These are phyloP conservation scores for Kodamaea derodonti DNA, from an alignment of 1,139 yeast species.

Conservation along the genomic window DNA sequence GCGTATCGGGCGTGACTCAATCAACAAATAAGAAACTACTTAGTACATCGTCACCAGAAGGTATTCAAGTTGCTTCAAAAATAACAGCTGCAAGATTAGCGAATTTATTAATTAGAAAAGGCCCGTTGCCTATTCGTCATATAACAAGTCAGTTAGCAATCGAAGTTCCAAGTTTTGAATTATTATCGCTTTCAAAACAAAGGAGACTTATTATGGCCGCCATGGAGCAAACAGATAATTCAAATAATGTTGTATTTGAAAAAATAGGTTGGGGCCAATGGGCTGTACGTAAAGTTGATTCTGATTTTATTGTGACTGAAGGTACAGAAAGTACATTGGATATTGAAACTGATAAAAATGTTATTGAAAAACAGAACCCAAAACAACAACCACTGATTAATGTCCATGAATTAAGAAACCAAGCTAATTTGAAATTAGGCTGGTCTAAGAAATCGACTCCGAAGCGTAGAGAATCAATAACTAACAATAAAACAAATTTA, in stretches of 20 bases:
- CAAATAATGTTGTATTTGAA: slow-evolving; percentile 68
- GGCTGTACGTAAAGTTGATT: slow-evolving; percentile 67
- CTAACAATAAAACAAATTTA: slow-evolving; percentile 41
- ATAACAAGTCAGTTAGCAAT: slow-evolving; percentile 73
- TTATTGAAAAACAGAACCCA: slow-evolving; percentile 3
- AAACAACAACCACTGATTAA: slow-evolving; percentile 17
- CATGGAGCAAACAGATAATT: slow-evolving; percentile 61
- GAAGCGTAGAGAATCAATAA: slow-evolving; percentile 52
- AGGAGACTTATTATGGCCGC: slow-evolving; percentile 87
- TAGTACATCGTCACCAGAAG: slow-evolving; percentile 83
- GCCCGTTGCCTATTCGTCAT: slow-evolving; percentile 88
- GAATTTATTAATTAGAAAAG: slow-evolving; percentile 61
- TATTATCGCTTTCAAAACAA: slow-evolving; percentile 80
- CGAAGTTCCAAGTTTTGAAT: slow-evolving; percentile 78
- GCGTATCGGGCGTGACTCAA: neutral
- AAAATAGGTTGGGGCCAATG: slow-evolving; percentile 99
- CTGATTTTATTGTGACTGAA: slow-evolving; percentile 47
- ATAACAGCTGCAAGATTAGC: slow-evolving; percentile 82
- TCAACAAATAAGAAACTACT: slow-evolving; percentile 27
- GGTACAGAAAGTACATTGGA: slow-evolving; percentile 26
- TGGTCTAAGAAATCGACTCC: slow-evolving; percentile 38
- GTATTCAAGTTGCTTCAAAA: slow-evolving; percentile 81
- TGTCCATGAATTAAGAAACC: slow-evolving; percentile 35
- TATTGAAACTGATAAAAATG: slow-evolving; percentile 6
- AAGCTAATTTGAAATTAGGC: slow-evolving; percentile 38